Evolutionary conservation across 352 stramenopile species (phyloP), one percentile per base, ranked within the genome.

Genomic region (Globisporangium yorkense): DNA sequence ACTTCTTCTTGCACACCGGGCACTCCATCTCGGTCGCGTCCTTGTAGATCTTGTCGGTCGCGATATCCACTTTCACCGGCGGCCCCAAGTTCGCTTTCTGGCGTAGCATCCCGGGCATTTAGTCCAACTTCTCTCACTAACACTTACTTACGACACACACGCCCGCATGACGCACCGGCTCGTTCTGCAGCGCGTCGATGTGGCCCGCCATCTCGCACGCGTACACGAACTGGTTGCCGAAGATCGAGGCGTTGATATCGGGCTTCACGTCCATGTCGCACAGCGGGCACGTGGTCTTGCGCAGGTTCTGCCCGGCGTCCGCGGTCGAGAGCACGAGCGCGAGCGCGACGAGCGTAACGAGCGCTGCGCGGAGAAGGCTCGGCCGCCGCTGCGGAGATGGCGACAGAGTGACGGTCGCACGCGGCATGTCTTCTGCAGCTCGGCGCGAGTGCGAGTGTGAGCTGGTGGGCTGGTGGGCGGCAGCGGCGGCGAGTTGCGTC

Each of bases 161-260:
- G 24, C 24, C 24, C 24, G 24, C 24, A 45, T 15, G 4, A 69
- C 72, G 51, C 54, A 92, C 83, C 47, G 84, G 81, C 54, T 90
- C 66, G 66, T 89, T 86, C 66, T 84, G 74, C 60, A 94, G 75
- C 53, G 74, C 70, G 63, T 94, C 79, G 46, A 94, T 77, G 70
- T 88, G 80, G 33, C 80, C 80, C 0, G 83, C 84, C 84, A 94
- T 94, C 62, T 90, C 84, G 54, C 84, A 94, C 21, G 84, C 81
- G 70, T 88, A 94, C 21, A 94, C 61, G 56, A 69, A 68, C 67
- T 94, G 84, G 61, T 83, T 75, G 56, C 83, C 81, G 33, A 84
- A 62, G 35, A 94, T 81, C 45, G 74, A 67, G 59, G 77, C 77
- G 54, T 89, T 87, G 58, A 88, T 84, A 50, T 67, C 27, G 40